Percentiles rank a stretch among this genome's conserved stretches.
phyloP scores from a whole-genome alignment of 768 basidiomycete genomes.

The Calocybe cyanea region DNA sequence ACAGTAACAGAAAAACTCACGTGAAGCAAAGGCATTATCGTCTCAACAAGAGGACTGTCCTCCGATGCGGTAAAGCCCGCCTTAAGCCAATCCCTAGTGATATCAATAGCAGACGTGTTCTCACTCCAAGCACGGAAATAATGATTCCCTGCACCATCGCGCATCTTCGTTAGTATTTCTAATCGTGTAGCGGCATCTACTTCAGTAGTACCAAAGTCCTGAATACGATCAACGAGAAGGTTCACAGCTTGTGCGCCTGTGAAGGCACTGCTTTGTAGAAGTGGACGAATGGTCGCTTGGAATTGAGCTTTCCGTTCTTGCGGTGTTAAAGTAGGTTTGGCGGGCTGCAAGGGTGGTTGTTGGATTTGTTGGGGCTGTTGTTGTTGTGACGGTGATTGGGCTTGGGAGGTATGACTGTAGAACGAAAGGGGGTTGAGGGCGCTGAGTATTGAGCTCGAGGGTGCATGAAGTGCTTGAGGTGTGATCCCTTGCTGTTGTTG shows the following conservation, averaged over 20 bases:
- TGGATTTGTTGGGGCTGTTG: background rate
- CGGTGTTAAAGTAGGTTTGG: constrained; percentile 31
- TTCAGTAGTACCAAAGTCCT: constrained; percentile 57
- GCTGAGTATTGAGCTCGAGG: constrained; percentile 44
- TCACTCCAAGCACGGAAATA: constrained; percentile 87
- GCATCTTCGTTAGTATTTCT: constrained; percentile 76
- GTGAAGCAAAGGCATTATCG: constrained; percentile 83
- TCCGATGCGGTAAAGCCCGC: constrained; percentile 55
- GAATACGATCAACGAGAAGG: constrained; percentile 54
- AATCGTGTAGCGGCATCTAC: constrained; percentile 63
- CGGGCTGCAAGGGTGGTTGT: constrained; percentile 22
- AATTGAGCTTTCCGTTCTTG: constrained; percentile 58
- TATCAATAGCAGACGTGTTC: constrained; percentile 68
- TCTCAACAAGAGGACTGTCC: constrained; percentile 59
- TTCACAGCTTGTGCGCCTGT: constrained; percentile 67
- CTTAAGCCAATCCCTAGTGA: constrained; percentile 81
- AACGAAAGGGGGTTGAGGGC: constrained; percentile 28
- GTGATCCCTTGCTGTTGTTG: constrained; percentile 55
- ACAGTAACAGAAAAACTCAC: constrained; percentile 49
- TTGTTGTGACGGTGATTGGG: constrained; percentile 15
- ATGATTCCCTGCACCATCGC: constrained; percentile 81
- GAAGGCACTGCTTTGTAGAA: constrained; percentile 57
- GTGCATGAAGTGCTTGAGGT: constrained; percentile 65
- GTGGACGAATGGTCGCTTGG: constrained; percentile 45
- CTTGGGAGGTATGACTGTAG: constrained; percentile 21